phyloP scores from a whole-genome alignment of 805 yeast genomes.

The Candida andamanensis region DNA sequence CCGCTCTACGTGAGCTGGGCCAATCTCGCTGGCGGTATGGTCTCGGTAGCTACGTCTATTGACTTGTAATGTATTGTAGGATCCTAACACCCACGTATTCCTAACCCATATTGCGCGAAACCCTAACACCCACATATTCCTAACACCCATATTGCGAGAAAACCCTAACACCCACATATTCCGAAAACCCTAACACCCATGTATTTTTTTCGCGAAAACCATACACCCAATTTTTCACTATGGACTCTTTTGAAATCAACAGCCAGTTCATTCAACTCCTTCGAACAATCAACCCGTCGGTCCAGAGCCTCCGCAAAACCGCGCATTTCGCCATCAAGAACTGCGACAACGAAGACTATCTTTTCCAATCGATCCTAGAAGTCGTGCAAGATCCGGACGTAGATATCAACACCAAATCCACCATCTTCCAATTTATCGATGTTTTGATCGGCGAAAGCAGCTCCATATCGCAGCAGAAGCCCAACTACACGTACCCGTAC shows the following conservation, averaged over 20 bases:
- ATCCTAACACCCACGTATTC: too few relatives aligned
- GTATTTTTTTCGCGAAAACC: too few relatives aligned
- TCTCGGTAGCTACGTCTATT: constrained; percentile 49
- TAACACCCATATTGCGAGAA: too few relatives aligned
- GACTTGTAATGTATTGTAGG: constrained; percentile 21
- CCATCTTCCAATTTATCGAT: constrained; percentile 66
- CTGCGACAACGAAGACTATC: constrained; percentile 58
- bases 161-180: too few relatives aligned
- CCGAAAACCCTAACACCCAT: too few relatives aligned
- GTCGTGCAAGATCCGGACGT: constrained; percentile 43
- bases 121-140: too few relatives aligned
- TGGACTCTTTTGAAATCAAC: constrained; percentile 90
- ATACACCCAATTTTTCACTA: too few relatives aligned
- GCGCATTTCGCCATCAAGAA: constrained; percentile 54
- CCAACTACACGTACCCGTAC: constrained; percentile 32
- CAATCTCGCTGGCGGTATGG: constrained; percentile 64
- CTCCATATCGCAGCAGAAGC: constrained; percentile 27
- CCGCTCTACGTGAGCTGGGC: constrained; percentile 64
- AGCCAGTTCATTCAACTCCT: constrained; percentile 67
- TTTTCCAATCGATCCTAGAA: constrained; percentile 63
- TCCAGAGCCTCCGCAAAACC: constrained; percentile 44
- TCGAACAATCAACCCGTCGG: constrained; percentile 60
- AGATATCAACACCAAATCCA: constrained; percentile 59
- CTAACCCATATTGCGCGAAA: too few relatives aligned
- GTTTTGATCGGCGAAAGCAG: constrained; percentile 44